Percentiles rank a stretch among this genome's conserved stretches.
phyloP scores from a whole-genome alignment of 306 rosid species.

The Malus sylvestris region DNA sequence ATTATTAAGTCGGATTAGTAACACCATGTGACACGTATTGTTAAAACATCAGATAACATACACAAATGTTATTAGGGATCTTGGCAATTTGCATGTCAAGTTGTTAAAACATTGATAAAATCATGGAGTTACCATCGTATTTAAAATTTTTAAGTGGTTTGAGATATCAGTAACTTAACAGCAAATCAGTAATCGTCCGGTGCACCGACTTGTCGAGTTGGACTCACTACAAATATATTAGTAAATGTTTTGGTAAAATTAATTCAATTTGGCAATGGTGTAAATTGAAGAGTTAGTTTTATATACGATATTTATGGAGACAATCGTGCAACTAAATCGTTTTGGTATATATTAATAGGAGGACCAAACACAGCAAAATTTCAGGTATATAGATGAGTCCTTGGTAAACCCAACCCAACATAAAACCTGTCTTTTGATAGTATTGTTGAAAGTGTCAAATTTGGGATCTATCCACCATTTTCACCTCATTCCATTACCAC shows the following conservation, averaged over 20 bases:
- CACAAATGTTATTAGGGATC: background rate
- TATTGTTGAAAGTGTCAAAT: background rate
- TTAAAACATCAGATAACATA: too few relatives aligned
- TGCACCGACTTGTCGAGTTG: background rate
- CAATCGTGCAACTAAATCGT: background rate
- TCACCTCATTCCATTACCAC: background rate
- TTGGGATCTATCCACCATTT: background rate
- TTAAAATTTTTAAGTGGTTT: background rate
- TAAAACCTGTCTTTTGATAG: background rate
- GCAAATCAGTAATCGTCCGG: background rate
- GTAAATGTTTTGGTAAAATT: background rate
- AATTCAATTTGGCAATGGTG: background rate
- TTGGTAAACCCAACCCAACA: slow-evolving; percentile 1
- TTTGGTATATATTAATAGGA: background rate
- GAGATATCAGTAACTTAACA: background rate
- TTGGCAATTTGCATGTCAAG: background rate
- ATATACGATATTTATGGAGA: background rate
- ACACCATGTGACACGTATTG: background rate
- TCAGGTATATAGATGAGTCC: background rate
- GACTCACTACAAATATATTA: background rate
- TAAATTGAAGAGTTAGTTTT: background rate
- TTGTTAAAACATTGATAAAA: too few relatives aligned
- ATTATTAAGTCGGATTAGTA: too few relatives aligned
- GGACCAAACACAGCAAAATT: background rate
- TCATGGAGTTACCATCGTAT: fast-evolving